Base-by-base conservation (phyloP, 345 rosid species). In the Streptanthus diversifolius region DNA sequence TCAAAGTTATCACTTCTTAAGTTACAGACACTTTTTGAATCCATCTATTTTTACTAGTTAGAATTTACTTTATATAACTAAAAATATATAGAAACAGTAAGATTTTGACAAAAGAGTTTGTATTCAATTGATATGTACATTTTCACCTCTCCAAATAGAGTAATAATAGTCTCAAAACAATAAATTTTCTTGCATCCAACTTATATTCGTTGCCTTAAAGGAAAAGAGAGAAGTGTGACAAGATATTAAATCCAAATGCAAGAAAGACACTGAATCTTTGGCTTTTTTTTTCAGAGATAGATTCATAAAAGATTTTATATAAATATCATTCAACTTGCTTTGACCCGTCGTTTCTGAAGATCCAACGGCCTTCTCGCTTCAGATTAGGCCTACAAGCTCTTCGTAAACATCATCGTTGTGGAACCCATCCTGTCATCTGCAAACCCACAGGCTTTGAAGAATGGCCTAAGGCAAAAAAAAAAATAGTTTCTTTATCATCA, bases 371-470 rank as follows among this genome's bases (percentile, higher is more conserved):
- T 63, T 63, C 25, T 53, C 1, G 51, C 49, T 54, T 36, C 2
- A 3, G 33, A 3, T 47, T 29, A 63, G 0, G 21, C 10, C n/a
- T 77, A 62, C 15, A 70, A 47, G 55, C 70, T 78, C 80, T 80
- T 87, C 7, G 91, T 63, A 75, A 88, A 84, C 88, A 91, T 87
- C 97, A 91, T 93, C 1, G 96, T 88, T 6, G 90, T 88, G 37
- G 97, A 88, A 63, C 91, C 85, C 83, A 91, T 77, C 17, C 86
- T 72, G 78, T 95, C 99, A 66, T 84, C 89, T 69, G 85, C 85
- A 84, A 91, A 93, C 60, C 95, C 97, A 77, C 96, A 91, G 0
- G 95, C 89, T 79, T 83, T 62, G 68, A 95, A 95, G 86, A 95
- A 91, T 52, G 83, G 72, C 85, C 97, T 93, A 43, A 62, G 77